A percentile compares a stretch with the other conserved stretches of the same genome.
These are phyloP conservation scores for Penicillium sp. DNA, from an alignment of 2,329 filamentous ascomycete species.

Conservation along the genomic window DNA sequence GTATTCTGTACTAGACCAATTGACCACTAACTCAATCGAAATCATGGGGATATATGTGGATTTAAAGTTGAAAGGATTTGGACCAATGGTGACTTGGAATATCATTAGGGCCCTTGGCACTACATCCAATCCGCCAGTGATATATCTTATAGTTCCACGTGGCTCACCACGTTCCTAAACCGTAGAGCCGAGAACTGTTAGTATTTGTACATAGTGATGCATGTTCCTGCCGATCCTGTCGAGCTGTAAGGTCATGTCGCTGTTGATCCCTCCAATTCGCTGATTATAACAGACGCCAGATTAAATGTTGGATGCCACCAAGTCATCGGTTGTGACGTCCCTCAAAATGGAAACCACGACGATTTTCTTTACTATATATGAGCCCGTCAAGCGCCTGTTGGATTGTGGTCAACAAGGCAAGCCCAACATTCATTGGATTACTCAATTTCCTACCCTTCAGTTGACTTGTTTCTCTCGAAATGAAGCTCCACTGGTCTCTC, in stretches of 20 bases:
- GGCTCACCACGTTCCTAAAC: slow-evolving; percentile 1
- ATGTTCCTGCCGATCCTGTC: not conserved
- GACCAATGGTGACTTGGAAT: not conserved
- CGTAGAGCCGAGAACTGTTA: not conserved
- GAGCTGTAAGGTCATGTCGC: not conserved
- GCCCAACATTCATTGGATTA: not conserved
- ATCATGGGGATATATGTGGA: not conserved
- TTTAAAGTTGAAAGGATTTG: not conserved
- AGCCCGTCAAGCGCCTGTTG: not conserved
- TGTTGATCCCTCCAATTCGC: slow-evolving; percentile 1
- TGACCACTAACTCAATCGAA: not conserved
- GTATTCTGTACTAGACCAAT: not conserved
- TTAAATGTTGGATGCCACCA: slow-evolving; percentile 3
- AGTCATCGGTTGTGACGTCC: not conserved
- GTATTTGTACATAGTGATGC: not conserved
- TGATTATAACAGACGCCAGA: not conserved
- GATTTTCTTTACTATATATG: slow-evolving; percentile 1
- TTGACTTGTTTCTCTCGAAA: not conserved
- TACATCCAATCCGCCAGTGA: slow-evolving; percentile 3
- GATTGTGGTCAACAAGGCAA: not conserved
- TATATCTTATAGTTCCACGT: slow-evolving; percentile 5
- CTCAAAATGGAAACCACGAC: not conserved
- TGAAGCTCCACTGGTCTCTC: slow-evolving; percentile 4
- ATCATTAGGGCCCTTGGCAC: slow-evolving; percentile 1
- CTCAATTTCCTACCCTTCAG: not conserved